Evolutionary conservation across 2,329 filamentous ascomycete species (phyloP), one percentile per base, ranked within the genome.

Genomic region (Zymoseptoria crescenta): DNA sequence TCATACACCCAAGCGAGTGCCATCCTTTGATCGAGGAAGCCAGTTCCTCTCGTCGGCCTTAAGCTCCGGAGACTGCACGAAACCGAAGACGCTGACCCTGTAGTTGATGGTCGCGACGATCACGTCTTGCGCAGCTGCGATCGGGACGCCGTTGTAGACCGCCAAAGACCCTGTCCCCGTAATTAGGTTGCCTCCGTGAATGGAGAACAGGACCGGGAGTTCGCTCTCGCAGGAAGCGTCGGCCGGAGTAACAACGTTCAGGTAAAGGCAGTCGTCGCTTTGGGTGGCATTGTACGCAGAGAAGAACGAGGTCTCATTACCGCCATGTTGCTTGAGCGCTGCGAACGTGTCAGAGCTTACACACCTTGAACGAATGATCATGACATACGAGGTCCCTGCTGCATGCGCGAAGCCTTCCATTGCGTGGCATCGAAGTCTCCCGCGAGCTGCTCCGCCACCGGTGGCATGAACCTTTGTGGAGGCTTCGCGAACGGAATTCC

Each of bases 111-210:
- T 73, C 8, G 76, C 73, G 2, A 76, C 68, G 8, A 77, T 63
- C 8, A 75, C 65, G 28, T 76, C 74, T 58, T 74, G 69, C 8
- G 71, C 67, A 28, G 68, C 73, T 21, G 73, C 70, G 28, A 76
- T 65, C 21, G 63, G 66, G 54, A 72, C 63, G 19, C 74, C 74
- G 56, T 73, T 70, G 53, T 73, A 74, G 59, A 73, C 73, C 4
- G 74, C 41, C 13, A 70, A 6, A 66, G 73, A 50, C 73, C 73
- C 69, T 45, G 67, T 66, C 16, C 74, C 72, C 41, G 68, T 63
- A 4, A 70, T 63, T 49, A 74, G 77, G 70, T 74, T 68, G 48
- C 75, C 75, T 29, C 76, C 76, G 59, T 78, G 72, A 56, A 79
- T 70, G 57, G 72, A 73, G 6, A 78, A 66, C n/a, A 77, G 62